These are phyloP conservation scores for Neofusicoccum umdonicola DNA, from an alignment of 2,329 filamentous ascomycete species.

Conservation along the genomic window DNA sequence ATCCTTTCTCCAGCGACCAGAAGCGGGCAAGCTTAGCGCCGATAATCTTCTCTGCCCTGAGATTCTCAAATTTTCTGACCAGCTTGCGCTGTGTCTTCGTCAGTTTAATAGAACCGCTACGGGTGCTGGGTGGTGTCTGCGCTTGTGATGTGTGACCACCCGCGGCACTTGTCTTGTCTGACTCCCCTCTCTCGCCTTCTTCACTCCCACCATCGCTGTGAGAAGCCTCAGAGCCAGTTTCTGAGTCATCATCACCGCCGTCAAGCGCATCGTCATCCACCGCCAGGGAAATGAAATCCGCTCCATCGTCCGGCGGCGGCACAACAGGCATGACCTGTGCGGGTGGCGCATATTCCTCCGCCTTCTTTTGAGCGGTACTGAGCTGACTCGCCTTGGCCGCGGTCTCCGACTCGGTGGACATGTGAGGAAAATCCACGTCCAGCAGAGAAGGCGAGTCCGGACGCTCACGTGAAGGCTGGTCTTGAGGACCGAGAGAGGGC, in stretches of 20 bases:
- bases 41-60: background rate
- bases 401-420: background rate
- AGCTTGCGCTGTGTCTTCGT: background rate
- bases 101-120: background rate
- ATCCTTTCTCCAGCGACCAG: background rate
- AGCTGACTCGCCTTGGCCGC: background rate
- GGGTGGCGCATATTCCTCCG: background rate
- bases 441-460: background rate
- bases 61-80: background rate
- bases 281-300: background rate
- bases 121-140: background rate
- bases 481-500: background rate
- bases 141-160: background rate
- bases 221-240: background rate
- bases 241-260: background rate
- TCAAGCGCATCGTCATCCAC: background rate
- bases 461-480: constrained; percentile 3
- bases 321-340: background rate
- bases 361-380: background rate
- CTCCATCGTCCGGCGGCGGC: background rate
- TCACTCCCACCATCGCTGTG: background rate
- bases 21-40: background rate
- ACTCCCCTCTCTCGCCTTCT: background rate
- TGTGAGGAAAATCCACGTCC: background rate
- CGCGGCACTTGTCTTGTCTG: background rate